Base-by-base conservation (phyloP, 352 stramenopile genomes). In the Globisporangium viniferum region DNA sequence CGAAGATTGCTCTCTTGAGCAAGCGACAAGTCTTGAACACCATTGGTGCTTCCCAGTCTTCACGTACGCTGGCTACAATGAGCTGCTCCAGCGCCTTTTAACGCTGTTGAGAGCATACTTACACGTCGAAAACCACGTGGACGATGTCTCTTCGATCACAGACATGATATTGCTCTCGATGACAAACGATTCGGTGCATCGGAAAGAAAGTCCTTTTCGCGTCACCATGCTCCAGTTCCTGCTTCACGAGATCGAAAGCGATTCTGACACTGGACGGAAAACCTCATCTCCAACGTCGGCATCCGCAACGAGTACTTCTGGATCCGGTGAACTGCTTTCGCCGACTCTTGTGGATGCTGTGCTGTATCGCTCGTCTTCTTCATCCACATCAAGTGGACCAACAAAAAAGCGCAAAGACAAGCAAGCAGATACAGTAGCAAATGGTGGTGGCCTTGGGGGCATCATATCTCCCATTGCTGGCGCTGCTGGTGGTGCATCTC, bases 21-120 rank as follows among this genome's bases (percentile, higher is more conserved):
- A 73, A 36, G 22, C 54, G 1, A 60, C 57, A 8, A 57, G 70
- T 9, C 62, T 88, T 20, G 76, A 87, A 24, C 68, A 81, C 68
- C 75, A 73, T 29, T 77, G 73, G 70, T 93, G 84, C 27, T 89
- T 84, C 46, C 84, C 84, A 22, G 71, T 68, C 15, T 91, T 90
- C 59, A 46, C 35, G 0, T 71, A 76, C 29, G 33, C 62, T 68
- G 68, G 68, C 14, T 71, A 73, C 59, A 86, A 84, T 54, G 75
- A 79, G 1, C 76, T 92, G 39, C 60, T 94, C 4, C 77, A 84
- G 46, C 74, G 77, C 1, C 66, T 82, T 0, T 31, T 93, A 1
- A 73, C 71, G 9, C 59, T 90, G 8, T 54, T 91, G 53, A 61
- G 69, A 53, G 62, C 68, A 0, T 91, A 82, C 62, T 5, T 91